Evolutionary conservation across 2,329 filamentous ascomycete genomes (phyloP).

Genomic region (Fusarium ambrosium): DNA sequence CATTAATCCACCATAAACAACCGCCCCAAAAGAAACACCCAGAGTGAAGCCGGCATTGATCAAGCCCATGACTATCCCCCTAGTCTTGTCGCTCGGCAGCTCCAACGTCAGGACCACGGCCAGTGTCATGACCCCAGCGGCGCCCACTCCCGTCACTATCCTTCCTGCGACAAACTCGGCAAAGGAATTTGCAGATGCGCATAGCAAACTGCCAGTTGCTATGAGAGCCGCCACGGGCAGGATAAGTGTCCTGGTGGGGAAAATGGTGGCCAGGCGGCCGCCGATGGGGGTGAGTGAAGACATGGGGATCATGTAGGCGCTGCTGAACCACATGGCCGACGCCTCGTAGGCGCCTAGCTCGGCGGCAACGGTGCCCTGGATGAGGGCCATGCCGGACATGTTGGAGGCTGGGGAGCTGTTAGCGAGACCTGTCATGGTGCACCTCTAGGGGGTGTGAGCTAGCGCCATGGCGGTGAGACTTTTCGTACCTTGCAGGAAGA

Average conservation of each 20-base stretch:
- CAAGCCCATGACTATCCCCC: slow-evolving; percentile 81
- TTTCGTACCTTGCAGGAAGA: slow-evolving; percentile 47
- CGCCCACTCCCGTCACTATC: slow-evolving; percentile 76
- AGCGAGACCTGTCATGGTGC: not conserved
- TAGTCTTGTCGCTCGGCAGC: slow-evolving; percentile 73
- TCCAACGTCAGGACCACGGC: slow-evolving; percentile 84
- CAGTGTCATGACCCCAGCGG: slow-evolving; percentile 79
- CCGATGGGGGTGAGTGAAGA: slow-evolving; percentile 76
- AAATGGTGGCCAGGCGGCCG: slow-evolving; percentile 80
- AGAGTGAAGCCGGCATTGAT: slow-evolving; percentile 80
- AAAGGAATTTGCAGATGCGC: slow-evolving; percentile 71
- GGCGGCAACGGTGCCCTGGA: slow-evolving; percentile 80
- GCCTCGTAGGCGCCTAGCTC: slow-evolving; percentile 81
- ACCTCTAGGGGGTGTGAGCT: not conserved
- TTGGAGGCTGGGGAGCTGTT: slow-evolving; percentile 66
- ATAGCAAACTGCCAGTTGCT: slow-evolving; percentile 73
- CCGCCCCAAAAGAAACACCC: slow-evolving; percentile 78
- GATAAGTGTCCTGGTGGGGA: slow-evolving; percentile 76
- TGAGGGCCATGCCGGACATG: slow-evolving; percentile 85
- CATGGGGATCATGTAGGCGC: slow-evolving; percentile 75
- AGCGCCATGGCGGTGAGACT: not conserved
- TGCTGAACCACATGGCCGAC: slow-evolving; percentile 85
- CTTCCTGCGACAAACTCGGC: slow-evolving; percentile 76
- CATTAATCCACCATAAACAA: slow-evolving; percentile 76
- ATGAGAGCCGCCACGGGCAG: slow-evolving; percentile 71